phyloP scores from a whole-genome alignment of 495 filamentous ascomycete genomes.

The Platismatia glauca region DNA sequence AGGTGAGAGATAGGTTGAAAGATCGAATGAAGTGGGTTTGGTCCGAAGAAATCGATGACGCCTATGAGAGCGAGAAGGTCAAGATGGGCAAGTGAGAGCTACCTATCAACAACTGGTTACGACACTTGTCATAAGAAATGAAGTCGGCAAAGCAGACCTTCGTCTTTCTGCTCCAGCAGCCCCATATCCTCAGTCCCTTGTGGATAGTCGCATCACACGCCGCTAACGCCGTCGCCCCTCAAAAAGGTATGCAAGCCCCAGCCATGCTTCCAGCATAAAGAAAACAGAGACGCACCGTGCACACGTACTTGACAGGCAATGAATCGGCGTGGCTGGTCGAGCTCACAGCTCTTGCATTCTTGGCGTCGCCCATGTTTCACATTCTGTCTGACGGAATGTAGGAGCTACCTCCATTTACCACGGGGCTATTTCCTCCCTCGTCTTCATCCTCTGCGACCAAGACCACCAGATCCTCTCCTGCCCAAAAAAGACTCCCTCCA shows the following conservation, averaged over 20 bases:
- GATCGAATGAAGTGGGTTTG: conserved; percentile 32
- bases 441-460: not conserved
- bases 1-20: conserved; percentile 25
- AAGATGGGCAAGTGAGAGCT: not conserved
- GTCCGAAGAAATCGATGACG: conserved; percentile 29
- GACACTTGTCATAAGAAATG: no score
- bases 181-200: no score
- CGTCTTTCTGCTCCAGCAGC: no score
- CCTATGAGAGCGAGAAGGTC: conserved; percentile 20
- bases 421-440: not conserved
- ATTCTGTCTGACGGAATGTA: not conserved
- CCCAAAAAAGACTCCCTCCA: not conserved
- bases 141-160: no score
- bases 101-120: no score
- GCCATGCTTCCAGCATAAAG: not conserved
- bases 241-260: not conserved
- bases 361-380: not conserved
- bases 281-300: no score
- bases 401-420: not conserved
- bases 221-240: no score
- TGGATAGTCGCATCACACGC: no score
- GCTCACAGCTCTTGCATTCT: not conserved
- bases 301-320: not conserved
- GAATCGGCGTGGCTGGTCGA: not conserved
- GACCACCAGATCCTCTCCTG: not conserved